Evolutionary conservation across 768 basidiomycete genomes (phyloP).

Genomic region (Lenzites betulinus): DNA sequence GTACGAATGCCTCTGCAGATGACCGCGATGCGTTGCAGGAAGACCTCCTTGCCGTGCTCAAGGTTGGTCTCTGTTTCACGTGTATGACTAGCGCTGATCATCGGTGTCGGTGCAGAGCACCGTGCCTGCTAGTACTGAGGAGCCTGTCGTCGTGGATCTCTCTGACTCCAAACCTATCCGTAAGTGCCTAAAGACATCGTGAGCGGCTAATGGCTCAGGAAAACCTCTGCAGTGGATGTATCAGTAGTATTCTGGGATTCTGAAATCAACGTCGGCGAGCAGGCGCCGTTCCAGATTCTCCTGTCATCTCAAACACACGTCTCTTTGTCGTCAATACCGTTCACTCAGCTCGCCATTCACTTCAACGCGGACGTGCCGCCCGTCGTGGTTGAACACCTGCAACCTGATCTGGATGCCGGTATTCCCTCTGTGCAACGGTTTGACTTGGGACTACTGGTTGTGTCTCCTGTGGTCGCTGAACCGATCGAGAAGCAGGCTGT

Average conservation of each 20-base stretch:
- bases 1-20: constrained; percentile 41
- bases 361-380: constrained; percentile 56
- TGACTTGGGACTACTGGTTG: constrained; percentile 43
- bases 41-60: constrained; percentile 71
- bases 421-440: constrained; percentile 41
- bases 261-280: constrained; percentile 59
- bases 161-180: constrained; percentile 64
- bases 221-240: constrained; percentile 55
- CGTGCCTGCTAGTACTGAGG: constrained; percentile 59
- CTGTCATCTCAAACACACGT: constrained; percentile 54
- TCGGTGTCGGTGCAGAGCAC: constrained; percentile 55
- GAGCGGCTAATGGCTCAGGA: not conserved
- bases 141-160: constrained; percentile 61
- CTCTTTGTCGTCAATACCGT: constrained; percentile 57
- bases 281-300: constrained; percentile 73
- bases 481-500: constrained; percentile 37
- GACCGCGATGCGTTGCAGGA: constrained; percentile 59
- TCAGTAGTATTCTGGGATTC: constrained; percentile 71
- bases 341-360: constrained; percentile 59
- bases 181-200: constrained; percentile 35
- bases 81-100: not conserved
- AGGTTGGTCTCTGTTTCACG: constrained; percentile 45
- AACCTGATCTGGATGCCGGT: constrained; percentile 11
- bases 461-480: constrained; percentile 15
- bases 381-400: constrained; percentile 50